phyloP scores from a whole-genome alignment of 768 basidiomycete genomes.

The Leccinellum luteum region DNA sequence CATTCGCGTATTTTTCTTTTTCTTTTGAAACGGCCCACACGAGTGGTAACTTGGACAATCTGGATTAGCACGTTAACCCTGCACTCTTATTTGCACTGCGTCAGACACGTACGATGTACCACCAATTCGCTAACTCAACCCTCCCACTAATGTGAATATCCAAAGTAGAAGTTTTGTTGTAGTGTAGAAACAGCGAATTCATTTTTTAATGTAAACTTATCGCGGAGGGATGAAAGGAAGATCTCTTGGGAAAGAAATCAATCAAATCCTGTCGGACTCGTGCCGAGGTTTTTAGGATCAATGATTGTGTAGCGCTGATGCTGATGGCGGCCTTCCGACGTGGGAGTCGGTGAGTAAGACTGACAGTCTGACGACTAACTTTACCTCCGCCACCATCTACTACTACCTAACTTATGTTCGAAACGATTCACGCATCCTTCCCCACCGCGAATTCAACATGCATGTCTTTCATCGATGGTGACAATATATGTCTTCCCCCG shows the following conservation, averaged over 20 bases:
- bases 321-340: neutral
- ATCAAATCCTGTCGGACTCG: too few species aligned
- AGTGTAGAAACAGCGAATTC: slow-evolving; percentile 29
- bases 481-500: slow-evolving; percentile 36
- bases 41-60: slow-evolving; percentile 30
- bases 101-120: slow-evolving; percentile 29
- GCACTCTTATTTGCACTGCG: slow-evolving; percentile 31
- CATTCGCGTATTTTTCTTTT: slow-evolving; percentile 1
- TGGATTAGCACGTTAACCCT: slow-evolving; percentile 26
- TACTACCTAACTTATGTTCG: slow-evolving; percentile 17
- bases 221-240: neutral
- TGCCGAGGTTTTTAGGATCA: too few species aligned
- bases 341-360: slow-evolving; percentile 12
- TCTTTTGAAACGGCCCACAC: slow-evolving; percentile 20
- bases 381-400: neutral
- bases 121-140: slow-evolving; percentile 29
- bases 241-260: too few species aligned
- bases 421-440: slow-evolving; percentile 8
- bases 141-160: slow-evolving; percentile 32
- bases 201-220: slow-evolving; percentile 2
- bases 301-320: too few species aligned
- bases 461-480: slow-evolving; percentile 30
- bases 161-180: slow-evolving; percentile 33
- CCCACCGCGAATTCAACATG: slow-evolving; percentile 38
- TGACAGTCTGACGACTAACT: neutral